Base-by-base conservation (phyloP, 192 early-diverging fungal species). In the Coemansia sp. region DNA sequence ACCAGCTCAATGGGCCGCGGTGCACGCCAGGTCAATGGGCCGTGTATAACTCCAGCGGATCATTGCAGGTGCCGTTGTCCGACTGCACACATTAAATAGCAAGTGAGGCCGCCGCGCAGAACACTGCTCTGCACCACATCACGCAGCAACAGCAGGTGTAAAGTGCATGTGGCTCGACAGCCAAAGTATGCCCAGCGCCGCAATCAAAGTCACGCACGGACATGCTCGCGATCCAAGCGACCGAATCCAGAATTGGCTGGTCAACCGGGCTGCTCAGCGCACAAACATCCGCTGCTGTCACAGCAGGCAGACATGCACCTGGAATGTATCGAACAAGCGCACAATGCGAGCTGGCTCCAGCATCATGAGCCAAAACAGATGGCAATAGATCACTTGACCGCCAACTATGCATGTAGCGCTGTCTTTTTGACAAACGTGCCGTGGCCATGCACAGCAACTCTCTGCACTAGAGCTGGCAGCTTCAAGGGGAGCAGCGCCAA, bases 381-480 rank as follows among this genome's bases (percentile, higher is more conserved):
- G 40, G 40, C 40, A n/a, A n/a, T 12, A 44, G 11, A 25, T 54
- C 52, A 54, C 25, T 54, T 54, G 52, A 54, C 25, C 31, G 50
- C 26, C 51, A 54, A 28, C 6, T 14, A 28, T 54, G 52, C 52
- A 28, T 11, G 23, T 12, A 28, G 25, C 28, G 28, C 24, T 54
- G 26, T 9, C 31, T n/a, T 28, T 28, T 25, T 54, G 10, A 15
- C 24, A 54, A 54, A 54, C 52, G 52, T 54, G 52, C 51, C 44
- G 61, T n/a, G n/a, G 37, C 20, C 28, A 18, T 17, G 17, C 36
- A 10, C 50, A 40, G 37, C 60, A 62, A 42, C 49, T 40, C 37
- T 58, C 37, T 40, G 40, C 57, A 56, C 17, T 23, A 56, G n/a
- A 56, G 55, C 11, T 21, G 25, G 52, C 52, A 54, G 7, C 52